These are phyloP conservation scores for Ramularia endophylla DNA, from an alignment of 2,329 filamentous ascomycete genomes.

Conservation along the genomic window DNA sequence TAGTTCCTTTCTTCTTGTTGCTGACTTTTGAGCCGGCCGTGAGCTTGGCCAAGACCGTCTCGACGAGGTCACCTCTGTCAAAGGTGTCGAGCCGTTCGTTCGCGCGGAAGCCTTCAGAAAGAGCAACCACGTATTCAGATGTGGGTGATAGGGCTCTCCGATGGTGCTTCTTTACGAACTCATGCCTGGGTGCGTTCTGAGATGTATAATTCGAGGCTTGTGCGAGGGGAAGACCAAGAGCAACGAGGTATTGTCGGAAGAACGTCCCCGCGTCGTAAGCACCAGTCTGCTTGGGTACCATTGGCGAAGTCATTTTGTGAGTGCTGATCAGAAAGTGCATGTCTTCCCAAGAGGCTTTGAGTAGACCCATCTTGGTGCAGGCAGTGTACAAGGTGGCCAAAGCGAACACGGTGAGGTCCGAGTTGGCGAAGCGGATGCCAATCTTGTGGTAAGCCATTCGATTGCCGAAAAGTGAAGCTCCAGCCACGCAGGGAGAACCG, in stretches of 20 bases:
- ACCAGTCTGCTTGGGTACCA: background rate
- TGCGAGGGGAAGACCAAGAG: background rate
- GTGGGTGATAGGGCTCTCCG: background rate
- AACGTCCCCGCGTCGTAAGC: background rate
- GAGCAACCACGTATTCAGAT: slow-evolving; percentile 1
- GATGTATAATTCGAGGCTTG: slow-evolving; percentile 1
- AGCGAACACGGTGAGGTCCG: slow-evolving; percentile 1
- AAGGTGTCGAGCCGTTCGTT: slow-evolving; percentile 5
- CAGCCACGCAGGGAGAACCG: background rate
- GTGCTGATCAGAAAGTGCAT: slow-evolving; percentile 1
- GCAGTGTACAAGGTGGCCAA: slow-evolving; percentile 2
- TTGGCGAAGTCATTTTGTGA: background rate
- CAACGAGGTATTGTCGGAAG: background rate
- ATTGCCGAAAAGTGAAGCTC: background rate
- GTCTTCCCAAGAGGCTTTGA: background rate
- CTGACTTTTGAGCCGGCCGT: slow-evolving; percentile 1
- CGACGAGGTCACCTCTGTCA: slow-evolving; percentile 6
- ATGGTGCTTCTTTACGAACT: background rate
- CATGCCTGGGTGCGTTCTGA: slow-evolving; percentile 4
- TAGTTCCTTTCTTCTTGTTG: slow-evolving; percentile 1
- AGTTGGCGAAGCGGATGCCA: slow-evolving; percentile 1
- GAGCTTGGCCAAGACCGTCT: slow-evolving; percentile 1
- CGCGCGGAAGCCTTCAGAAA: background rate
- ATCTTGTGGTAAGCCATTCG: slow-evolving; percentile 1
- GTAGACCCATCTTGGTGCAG: background rate